Conservation (phyloP, 1,284 basidiomycete species). For the Cryptococcus sp. region DNA sequence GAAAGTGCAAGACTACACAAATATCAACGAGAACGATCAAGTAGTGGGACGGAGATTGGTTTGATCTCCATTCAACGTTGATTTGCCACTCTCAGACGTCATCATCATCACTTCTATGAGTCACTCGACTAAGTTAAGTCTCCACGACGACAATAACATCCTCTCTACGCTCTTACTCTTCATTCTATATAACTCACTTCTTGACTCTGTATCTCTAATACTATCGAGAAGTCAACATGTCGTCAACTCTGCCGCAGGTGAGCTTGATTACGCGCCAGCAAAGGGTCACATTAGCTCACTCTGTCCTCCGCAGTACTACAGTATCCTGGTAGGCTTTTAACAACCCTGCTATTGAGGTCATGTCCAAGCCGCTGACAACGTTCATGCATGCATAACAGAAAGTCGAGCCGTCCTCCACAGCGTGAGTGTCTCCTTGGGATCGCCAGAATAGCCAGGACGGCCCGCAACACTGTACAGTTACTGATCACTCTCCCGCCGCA, state of each 20-base stretch:
- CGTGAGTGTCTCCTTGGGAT: slow-evolving; percentile 25
- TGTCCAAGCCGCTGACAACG: background rate
- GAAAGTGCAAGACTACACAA: too few relatives aligned
- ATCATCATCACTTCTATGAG: too few relatives aligned
- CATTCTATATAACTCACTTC: background rate
- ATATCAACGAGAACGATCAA: too few relatives aligned
- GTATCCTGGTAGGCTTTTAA: slow-evolving; percentile 39
- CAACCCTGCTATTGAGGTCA: background rate
- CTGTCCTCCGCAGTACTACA: slow-evolving; percentile 40
- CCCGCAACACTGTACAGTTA: background rate
- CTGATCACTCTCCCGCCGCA: background rate
- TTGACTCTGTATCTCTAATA: background rate
- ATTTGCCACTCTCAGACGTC: background rate
- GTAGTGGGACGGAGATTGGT: background rate
- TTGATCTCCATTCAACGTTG: background rate
- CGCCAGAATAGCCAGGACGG: background rate
- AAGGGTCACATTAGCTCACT: slow-evolving; percentile 4
- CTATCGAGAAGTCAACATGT: slow-evolving; percentile 4
- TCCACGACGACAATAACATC: background rate
- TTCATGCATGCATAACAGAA: slow-evolving; percentile 26
- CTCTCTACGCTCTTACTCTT: background rate
- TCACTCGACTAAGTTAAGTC: too few relatives aligned
- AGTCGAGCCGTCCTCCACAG: slow-evolving; percentile 38
- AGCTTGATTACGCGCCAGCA: background rate
- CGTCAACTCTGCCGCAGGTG: slow-evolving; percentile 34